Evolutionary conservation across 164 flowering plant genomes (phyloP), one percentile per base, ranked within the genome.

Genomic region (Cinnamomum micranthum): DNA sequence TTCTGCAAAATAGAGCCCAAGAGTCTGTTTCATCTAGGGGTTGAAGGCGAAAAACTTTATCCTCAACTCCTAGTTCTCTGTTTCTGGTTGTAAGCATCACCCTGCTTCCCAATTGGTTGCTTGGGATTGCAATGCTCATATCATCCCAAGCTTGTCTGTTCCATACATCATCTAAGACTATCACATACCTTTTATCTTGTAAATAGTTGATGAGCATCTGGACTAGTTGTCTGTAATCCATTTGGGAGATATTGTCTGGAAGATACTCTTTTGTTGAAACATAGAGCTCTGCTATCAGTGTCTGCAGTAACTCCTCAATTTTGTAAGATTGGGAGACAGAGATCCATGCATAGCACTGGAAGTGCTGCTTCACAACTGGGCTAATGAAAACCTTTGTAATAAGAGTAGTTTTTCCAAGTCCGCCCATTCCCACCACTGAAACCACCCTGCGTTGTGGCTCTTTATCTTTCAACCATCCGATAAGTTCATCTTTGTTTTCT

Each of bases 401-500:
- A 1, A 89, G 77, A 63, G 86, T 84, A 3, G 90, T 89, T 79
- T 89, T 89, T 1, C 90, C 92, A 0, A 80, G 70, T 7, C 92
- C 92, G 1, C 88, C 89, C 88, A 86, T 85, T 4, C 93, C 93
- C n/a, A 82, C 79, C 60, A 89, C 74, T 23, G 89, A 84, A 33
- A 85, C 55, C 23, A 85, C 73, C 17, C 67, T 77, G 9, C 78
- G 74, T 4, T 80, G 73, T 4, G 78, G 75, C 23, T 81, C 84
- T 6, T 63, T 86, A 1, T 78, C 84, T 13, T 50, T 52, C 50
- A 87, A 70, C 92, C 80, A 80, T 13, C 70, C 20, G 0, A 82
- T 22, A 22, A 88, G 58, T 52, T 41, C 24, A 7, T 74, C 72
- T 70, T 4, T 76, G 28, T 67, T 62, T 27, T 77, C 77, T 2